phyloP scores from a whole-genome alignment of 768 basidiomycete species.

The Mycena latifolia region DNA sequence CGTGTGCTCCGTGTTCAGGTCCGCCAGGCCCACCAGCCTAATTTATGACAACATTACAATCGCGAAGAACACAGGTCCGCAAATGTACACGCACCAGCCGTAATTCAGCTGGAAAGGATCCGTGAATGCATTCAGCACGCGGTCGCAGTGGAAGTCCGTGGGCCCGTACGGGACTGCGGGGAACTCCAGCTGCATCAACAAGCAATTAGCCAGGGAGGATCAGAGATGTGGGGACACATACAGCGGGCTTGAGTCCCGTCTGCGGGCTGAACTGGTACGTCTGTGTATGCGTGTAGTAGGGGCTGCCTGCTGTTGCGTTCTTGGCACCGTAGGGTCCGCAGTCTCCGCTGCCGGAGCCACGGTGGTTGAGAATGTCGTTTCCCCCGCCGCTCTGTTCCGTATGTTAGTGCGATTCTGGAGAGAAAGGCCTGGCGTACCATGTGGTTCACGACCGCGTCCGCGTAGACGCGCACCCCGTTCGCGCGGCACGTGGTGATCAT shows the following conservation, averaged over 20 bases:
- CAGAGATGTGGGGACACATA: background rate
- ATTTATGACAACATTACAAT: no score
- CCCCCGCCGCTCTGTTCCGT: slow-evolving; percentile 15
- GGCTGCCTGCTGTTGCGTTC: slow-evolving; percentile 6
- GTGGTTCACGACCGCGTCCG: slow-evolving; percentile 19
- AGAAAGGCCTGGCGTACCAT: background rate
- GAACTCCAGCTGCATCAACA: slow-evolving; percentile 14
- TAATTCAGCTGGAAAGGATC: slow-evolving; percentile 22
- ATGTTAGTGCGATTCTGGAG: background rate
- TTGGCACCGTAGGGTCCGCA: slow-evolving; percentile 15
- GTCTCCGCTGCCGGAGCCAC: slow-evolving; percentile 9
- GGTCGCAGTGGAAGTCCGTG: slow-evolving; percentile 22
- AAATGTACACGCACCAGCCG: slow-evolving; percentile 6
- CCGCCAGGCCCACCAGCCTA: slow-evolving; percentile 18
- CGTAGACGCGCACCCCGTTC: slow-evolving; percentile 20
- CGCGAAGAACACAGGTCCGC: background rate
- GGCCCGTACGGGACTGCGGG: slow-evolving; percentile 19
- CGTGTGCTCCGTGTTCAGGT: slow-evolving; percentile 19
- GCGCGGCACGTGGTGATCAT: slow-evolving; percentile 22
- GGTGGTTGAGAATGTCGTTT: slow-evolving; percentile 18
- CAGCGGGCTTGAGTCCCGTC: slow-evolving; percentile 17
- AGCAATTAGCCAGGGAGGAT: background rate
- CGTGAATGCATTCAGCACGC: slow-evolving; percentile 19
- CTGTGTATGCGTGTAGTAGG: slow-evolving; percentile 15
- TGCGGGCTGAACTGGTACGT: slow-evolving; percentile 17